Evolutionary conservation across 306 rosid species (phyloP), one percentile per base, ranked within the genome.

Genomic region (Boehmeria nivea): DNA sequence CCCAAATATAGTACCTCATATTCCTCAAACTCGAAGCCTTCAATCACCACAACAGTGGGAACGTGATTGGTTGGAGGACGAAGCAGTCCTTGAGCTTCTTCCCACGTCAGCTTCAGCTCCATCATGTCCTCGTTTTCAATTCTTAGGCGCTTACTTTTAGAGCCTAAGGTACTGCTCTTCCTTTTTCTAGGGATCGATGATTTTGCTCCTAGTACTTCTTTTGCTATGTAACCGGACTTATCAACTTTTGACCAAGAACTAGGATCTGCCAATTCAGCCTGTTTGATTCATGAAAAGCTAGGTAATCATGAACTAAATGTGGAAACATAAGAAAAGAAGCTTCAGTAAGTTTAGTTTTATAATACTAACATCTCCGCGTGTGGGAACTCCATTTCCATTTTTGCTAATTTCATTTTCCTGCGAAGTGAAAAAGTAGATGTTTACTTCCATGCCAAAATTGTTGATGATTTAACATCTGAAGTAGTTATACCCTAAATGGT

Each of bases 1-100:
- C 36, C 36, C 5, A 31, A 31, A 31, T 57, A 38, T n/a, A 51
- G 66, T 74, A 91, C 99, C 99, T 93, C 99, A 64, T 87, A 93
- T 80, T 87, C 99, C 81, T 85, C 99, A 73, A 93, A 85, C 67
- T 93, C 99, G 65, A 93, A 83, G 63, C 96, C 96, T 73, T 93
- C 95, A 60, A 93, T 81, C 72, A 82, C 84, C 62, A 93, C 87
- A 66, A 93, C 72, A 72, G 89, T 87, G 1, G 94, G 90, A 63
- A 79, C 50, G 67, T 63, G 81, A 73, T 83, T 81, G 66, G 81
- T 77, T 58, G 93, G 81, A 28, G 99, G 95, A 8, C 96, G 95
- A 22, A 93, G 95, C 59, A 93, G 74, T 66, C 95, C 95, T 73
- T 93, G 99, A 77, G 99, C 99, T 75, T 93, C 96, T 73, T 87